Percentiles rank a stretch among this genome's conserved stretches.
phyloP scores from a whole-genome alignment of 176 grass and related monocot genomes.

The Avena eriantha region DNA sequence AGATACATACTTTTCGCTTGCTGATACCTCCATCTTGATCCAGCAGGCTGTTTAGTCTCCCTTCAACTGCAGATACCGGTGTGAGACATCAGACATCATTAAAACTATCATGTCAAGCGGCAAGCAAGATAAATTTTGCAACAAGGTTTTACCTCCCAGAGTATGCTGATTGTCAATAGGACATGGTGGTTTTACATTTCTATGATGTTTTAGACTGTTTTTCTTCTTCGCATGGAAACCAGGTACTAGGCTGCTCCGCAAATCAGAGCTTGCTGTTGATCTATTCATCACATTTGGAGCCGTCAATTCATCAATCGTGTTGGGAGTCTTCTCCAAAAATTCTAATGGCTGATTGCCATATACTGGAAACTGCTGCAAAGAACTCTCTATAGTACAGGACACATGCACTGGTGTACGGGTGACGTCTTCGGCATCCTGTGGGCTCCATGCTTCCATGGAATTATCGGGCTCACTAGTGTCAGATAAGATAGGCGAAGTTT shows the following conservation, averaged over 20 bases:
- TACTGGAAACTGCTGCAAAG: slow-evolving; percentile 47
- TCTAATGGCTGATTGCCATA: slow-evolving; percentile 29
- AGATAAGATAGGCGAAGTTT: slow-evolving; percentile 37
- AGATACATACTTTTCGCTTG: slow-evolving; percentile 74
- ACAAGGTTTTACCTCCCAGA: slow-evolving; percentile 65
- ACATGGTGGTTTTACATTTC: slow-evolving; percentile 45
- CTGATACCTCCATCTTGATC: slow-evolving; percentile 85
- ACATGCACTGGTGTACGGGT: slow-evolving; percentile 64
- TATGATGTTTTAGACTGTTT: slow-evolving; percentile 49
- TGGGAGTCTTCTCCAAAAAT: slow-evolving; percentile 36
- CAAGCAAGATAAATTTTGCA: slow-evolving; percentile 26
- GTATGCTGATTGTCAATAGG: slow-evolving; percentile 44
- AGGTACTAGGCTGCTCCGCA: slow-evolving; percentile 16
- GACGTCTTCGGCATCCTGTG: slow-evolving; percentile 60
- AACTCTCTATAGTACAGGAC: slow-evolving; percentile 45
- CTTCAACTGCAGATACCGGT: slow-evolving; percentile 70
- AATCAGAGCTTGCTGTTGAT: slow-evolving; percentile 29
- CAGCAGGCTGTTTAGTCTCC: slow-evolving; percentile 71
- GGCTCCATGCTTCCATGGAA: slow-evolving; percentile 43
- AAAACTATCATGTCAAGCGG: slow-evolving; percentile 26
- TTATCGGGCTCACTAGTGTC: slow-evolving; percentile 37
- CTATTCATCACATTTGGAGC: slow-evolving; percentile 42
- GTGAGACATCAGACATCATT: slow-evolving; percentile 24
- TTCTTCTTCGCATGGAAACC: slow-evolving; percentile 35
- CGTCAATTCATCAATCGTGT: slow-evolving; percentile 15